Percentiles rank a stretch among this genome's conserved stretches.
These are phyloP conservation scores for Fragaria vesca DNA, from an alignment of 306 rosid species.

Conservation along the genomic window DNA sequence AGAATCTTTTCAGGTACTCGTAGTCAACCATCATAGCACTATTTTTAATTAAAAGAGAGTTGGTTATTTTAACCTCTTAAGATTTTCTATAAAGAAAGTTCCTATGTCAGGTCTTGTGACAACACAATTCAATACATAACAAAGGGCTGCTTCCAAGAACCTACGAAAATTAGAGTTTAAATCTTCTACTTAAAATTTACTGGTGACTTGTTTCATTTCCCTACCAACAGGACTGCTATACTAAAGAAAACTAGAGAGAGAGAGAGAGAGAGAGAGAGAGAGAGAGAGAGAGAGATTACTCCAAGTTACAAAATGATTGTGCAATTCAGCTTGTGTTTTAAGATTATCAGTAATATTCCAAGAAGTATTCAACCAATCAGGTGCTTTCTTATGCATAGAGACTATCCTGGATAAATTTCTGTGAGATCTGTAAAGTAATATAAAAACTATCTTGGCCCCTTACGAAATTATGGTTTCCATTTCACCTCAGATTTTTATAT, in stretches of 20 bases:
- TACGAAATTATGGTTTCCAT: not conserved
- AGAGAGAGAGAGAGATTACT: not conserved
- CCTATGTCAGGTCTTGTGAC: not conserved
- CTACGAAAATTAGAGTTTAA: not conserved
- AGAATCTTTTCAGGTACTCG: not conserved
- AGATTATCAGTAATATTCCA: not conserved
- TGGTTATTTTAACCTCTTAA: not conserved
- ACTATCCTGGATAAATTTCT: not conserved
- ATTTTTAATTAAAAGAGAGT: not conserved
- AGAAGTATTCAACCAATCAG: not conserved
- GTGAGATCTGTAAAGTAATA: not conserved
- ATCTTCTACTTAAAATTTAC: not conserved
- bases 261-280: not conserved
- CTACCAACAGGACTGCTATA: not conserved
- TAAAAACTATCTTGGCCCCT: not conserved
- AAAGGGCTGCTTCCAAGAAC: not conserved
- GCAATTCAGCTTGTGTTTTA: not conserved
- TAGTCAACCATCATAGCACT: not conserved
- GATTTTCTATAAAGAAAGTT: not conserved
- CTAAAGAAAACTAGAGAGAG: not conserved
- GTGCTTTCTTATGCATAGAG: not conserved
- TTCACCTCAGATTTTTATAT: not conserved
- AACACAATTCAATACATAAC: not conserved
- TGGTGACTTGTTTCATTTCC: not conserved
- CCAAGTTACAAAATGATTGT: not conserved